phyloP scores from a whole-genome alignment of 1,284 basidiomycete species.

The Cutaneotrichosporon curvatum region DNA sequence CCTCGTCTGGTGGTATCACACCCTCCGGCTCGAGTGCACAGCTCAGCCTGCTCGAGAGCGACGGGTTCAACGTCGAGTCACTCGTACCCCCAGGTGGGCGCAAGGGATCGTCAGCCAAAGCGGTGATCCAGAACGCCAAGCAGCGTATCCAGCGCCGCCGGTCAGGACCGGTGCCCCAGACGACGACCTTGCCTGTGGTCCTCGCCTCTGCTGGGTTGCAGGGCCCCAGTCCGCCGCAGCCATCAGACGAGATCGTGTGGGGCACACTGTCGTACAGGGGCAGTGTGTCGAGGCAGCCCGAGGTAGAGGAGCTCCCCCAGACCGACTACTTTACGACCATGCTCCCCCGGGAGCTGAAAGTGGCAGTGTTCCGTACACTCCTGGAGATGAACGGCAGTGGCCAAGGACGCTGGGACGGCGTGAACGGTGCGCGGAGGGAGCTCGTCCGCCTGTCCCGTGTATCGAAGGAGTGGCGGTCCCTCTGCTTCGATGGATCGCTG shows the following conservation, averaged over 20 bases:
- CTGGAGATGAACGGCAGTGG: slow-evolving; percentile 49
- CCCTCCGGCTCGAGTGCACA: background rate
- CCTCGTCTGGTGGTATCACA: background rate
- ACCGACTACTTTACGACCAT: slow-evolving; percentile 43
- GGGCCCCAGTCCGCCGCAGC: background rate
- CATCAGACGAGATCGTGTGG: slow-evolving; percentile 18
- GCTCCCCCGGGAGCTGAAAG: slow-evolving; percentile 65
- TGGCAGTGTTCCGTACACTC: slow-evolving; percentile 54
- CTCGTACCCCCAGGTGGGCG: background rate
- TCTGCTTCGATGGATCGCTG: slow-evolving; percentile 79
- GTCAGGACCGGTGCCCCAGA: background rate
- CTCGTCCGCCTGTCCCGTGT: slow-evolving; percentile 73
- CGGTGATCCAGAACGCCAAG: background rate
- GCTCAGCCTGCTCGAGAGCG: slow-evolving; percentile 1
- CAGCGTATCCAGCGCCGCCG: slow-evolving; percentile 3
- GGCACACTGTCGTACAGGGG: slow-evolving; percentile 17
- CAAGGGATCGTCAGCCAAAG: background rate
- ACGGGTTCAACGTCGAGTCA: background rate
- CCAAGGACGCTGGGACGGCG: slow-evolving; percentile 60
- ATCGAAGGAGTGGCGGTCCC: slow-evolving; percentile 63
- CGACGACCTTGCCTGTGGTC: slow-evolving; percentile 1
- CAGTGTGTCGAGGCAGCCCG: background rate
- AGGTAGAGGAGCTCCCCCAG: background rate
- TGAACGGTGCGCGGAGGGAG: slow-evolving; percentile 63
- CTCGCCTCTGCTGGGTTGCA: slow-evolving; percentile 13